Conservation (phyloP, 78 protist species). For the Bigelowiella natans region DNA sequence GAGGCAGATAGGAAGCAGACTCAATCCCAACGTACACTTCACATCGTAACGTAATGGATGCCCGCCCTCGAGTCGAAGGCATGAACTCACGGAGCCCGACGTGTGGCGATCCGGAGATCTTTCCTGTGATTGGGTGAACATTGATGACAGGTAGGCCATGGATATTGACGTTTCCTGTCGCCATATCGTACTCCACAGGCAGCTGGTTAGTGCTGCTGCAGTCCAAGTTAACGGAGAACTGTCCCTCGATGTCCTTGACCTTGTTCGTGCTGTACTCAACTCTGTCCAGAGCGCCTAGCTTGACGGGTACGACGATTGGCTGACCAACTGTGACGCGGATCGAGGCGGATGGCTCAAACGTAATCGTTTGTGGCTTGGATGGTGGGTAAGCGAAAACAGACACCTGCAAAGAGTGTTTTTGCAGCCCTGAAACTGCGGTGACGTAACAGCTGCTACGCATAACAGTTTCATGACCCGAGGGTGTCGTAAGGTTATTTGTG, state of each 20-base stretch:
- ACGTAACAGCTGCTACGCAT: not conserved
- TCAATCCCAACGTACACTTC: not conserved
- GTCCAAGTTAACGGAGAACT: not conserved
- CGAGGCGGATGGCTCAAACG: too few species aligned
- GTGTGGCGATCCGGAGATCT: not conserved
- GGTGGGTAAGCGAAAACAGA: not conserved
- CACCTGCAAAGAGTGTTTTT: not conserved
- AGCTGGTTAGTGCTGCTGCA: not conserved
- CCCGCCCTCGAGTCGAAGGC: not conserved
- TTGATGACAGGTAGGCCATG: not conserved
- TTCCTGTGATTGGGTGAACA: not conserved
- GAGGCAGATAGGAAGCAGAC: not conserved
- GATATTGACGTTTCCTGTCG: not conserved
- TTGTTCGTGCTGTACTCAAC: not conserved
- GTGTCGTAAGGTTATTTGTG: not conserved
- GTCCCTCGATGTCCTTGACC: not conserved
- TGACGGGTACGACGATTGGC: not conserved
- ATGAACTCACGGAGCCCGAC: not conserved
- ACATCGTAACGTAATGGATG: not conserved
- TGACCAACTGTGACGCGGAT: not conserved
- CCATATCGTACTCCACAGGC: not conserved
- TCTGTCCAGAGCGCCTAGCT: too few species aligned
- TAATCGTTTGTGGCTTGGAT: too few species aligned
- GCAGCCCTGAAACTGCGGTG: not conserved
- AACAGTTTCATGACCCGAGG: not conserved